Evolutionary conservation across 306 rosid species (phyloP), one percentile per base, ranked within the genome.

Genomic region (Vigna mungo): DNA sequence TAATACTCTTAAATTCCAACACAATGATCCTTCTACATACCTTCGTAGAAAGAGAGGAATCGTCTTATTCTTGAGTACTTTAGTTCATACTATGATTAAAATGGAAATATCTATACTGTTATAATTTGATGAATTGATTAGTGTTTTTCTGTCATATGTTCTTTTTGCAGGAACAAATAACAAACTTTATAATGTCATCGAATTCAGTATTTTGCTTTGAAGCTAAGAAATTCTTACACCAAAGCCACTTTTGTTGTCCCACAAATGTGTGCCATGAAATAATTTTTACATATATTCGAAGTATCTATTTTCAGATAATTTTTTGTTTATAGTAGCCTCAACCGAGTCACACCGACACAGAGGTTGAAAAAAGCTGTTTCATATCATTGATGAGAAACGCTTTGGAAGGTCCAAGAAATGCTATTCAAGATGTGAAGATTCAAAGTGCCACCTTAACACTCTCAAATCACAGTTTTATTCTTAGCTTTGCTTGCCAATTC

Each of bases 381-480:
- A 36, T 7, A 63, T n/a, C 8, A 63, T 63, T 63, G 48, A 36
- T 62, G 27, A 37, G 27, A 63, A 63, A 63, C 3, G 15, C 48
- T 63, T 34, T 34, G 7, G 7, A 34, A 34, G 43, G 43, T 63
- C 49, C 30, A 36, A 9, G 49, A 17, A 17, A 17, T 7, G 16
- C 49, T 37, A 63, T n/a, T 27, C 48, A 63, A 37, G 68, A 12
- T 37, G 25, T 63, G 25, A n/a, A 63, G 30, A 4, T 63, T 70
- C 75, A 70, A 70, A 37, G 64, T 52, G 63, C 63, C 49, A 34
- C 32, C n/a, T n/a, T 51, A 71, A 62, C 72, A 63, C 30, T n/a
- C 8, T 14, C 16, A 67, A 65, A 74, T 36, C n/a, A 68, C 9
- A 77, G 27, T 32, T 67, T 0, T 44, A 74, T 67, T 56, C 64